Conservation (phyloP, 169 alveolate genomes). For the Plasmodium gallinaceum region DNA sequence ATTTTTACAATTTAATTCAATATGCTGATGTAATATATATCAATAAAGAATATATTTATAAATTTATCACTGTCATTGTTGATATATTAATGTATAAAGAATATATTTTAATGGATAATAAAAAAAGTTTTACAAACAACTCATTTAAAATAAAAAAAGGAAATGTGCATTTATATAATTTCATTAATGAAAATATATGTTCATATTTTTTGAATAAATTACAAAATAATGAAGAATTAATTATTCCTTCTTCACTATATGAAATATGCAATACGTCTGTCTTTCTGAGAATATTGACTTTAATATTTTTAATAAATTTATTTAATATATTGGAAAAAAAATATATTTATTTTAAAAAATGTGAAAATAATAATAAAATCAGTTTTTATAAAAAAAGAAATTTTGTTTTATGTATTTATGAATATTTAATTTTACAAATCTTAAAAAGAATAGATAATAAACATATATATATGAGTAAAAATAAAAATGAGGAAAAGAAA, state of each 20-base stretch:
- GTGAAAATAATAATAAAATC: neutral
- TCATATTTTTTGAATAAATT: constrained; percentile 5
- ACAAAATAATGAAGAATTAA: constrained; percentile 13
- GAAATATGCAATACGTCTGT: constrained; percentile 24
- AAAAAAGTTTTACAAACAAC: constrained; percentile 40
- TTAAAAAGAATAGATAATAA: constrained; percentile 4
- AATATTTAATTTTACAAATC: neutral
- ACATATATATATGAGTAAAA: neutral
- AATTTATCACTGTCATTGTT: constrained; percentile 27
- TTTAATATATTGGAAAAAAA: constrained; percentile 26
- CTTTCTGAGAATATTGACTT: constrained; percentile 32
- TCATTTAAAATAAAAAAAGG: constrained; percentile 38
- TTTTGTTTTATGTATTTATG: neutral
- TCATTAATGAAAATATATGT: constrained; percentile 40
- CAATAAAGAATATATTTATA: constrained; percentile 28
- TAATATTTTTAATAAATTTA: constrained; percentile 41
- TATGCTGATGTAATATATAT: constrained; percentile 16
- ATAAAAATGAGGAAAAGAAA: neutral
- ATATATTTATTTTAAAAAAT: neutral
- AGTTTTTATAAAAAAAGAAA: neutral
- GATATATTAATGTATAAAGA: constrained; percentile 67
- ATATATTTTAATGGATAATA: constrained; percentile 15
- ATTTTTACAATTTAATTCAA: constrained; percentile 53
- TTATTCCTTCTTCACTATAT: constrained; percentile 20
- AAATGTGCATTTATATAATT: constrained; percentile 13